Evolutionary conservation across 768 basidiomycete genomes (phyloP), one percentile per base, ranked within the genome.

Genomic region (Neoboletus magnificus): DNA sequence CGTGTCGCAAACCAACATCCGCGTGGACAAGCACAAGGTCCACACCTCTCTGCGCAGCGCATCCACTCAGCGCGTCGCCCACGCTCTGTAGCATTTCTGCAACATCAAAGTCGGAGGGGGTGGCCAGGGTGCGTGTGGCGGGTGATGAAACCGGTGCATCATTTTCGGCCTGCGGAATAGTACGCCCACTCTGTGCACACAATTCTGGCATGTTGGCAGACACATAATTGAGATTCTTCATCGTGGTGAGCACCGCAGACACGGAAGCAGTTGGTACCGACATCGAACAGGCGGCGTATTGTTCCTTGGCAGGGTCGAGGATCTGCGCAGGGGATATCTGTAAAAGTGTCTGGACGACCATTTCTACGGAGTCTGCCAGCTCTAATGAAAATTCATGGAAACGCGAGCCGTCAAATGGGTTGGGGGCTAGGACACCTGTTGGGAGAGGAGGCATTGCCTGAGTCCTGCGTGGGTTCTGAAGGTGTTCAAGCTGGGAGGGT

Each of bases 161-260:
- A 48, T 40, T 50, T 54, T 48, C 62, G n/a, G 50, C 54, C 52
- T 54, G 63, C 55, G 58, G 59, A 58, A 47, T 42, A 30, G 50
- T 43, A 41, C 45, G 49, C 42, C 58, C 62, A 22, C 55, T 47
- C 43, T 58, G 62, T 39, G 62, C 59, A 55, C 63, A 68, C 32
- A 70, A 59, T 12, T 80, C 71, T 6, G 78, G 66, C 83, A 91
- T 84, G 68, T 92, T 89, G n/a, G 90, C 91, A 5, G 91, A 91
- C 60, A 97, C 82, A 66, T 91, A 96, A 69, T 96, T 96, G 60
- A 98, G 82, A 61, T 88, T 90, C 74, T 93, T 93, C 91, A 97
- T 92, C 37, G 87, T 82, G 18, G 91, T 91, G 69, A 97, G 83
- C 69, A 98, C 79, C 37, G 92, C 91, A 18, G 91, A 89, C 72